phyloP scores from a whole-genome alignment of 306 rosid genomes.

The Vigna reflexopilosa region DNA sequence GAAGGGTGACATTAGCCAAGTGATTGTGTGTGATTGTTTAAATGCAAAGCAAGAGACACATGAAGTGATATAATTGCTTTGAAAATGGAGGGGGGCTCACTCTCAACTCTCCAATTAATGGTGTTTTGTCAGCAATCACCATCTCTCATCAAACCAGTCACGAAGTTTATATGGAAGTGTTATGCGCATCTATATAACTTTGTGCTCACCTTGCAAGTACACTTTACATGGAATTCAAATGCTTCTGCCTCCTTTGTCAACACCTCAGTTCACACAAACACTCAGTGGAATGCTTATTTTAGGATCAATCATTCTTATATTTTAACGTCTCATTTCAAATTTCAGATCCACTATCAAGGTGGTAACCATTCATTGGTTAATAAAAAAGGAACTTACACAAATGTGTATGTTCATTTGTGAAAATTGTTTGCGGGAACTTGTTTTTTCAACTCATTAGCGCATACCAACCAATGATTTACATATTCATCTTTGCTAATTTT shows the following conservation, averaged over 20 bases:
- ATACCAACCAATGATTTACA: too few species aligned
- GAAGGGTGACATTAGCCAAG: conserved; percentile 1
- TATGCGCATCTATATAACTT: background rate
- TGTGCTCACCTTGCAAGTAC: background rate
- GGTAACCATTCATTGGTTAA: too few species aligned
- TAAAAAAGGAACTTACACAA: too few species aligned
- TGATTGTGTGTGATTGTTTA: conserved; percentile 47
- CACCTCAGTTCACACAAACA: background rate
- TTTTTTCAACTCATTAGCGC: too few species aligned
- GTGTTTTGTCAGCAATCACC: conserved; percentile 44
- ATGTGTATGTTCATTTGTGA: too few species aligned
- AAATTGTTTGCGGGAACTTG: too few species aligned
- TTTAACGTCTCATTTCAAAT: too few species aligned
- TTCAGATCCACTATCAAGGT: too few species aligned
- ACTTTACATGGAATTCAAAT: conserved; percentile 4
- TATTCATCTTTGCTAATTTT: too few species aligned
- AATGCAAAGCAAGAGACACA: conserved; percentile 70
- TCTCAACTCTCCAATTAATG: conserved; percentile 28
- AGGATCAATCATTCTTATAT: too few species aligned
- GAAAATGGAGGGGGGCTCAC: conserved; percentile 44
- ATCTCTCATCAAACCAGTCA: conserved; percentile 46
- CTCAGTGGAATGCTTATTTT: background rate
- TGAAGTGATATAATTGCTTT: conserved; percentile 57
- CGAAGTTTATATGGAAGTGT: conserved; percentile 46
- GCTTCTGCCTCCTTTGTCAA: background rate